A percentile compares a stretch with the other conserved stretches of the same genome.
Conservation (phyloP, 2,329 filamentous ascomycete genomes). For the Aspergillus pseudonomiae region DNA sequence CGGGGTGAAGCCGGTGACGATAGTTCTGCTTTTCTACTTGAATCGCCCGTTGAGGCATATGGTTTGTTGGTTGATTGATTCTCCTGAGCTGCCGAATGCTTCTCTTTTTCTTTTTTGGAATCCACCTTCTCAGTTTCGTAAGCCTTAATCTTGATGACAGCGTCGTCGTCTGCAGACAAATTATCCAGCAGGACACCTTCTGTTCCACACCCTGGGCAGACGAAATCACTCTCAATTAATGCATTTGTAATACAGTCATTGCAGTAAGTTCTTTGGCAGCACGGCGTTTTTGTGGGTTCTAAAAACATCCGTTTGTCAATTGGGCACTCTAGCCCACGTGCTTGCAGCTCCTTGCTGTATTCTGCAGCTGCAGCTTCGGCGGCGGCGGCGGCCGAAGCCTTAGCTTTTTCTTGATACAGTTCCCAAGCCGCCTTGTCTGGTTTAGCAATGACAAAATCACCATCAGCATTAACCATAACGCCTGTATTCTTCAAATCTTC, state of each 20-base stretch:
- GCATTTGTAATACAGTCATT: slow-evolving; percentile 99
- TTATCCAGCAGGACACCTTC: slow-evolving; percentile 94
- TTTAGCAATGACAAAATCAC: slow-evolving; percentile 95
- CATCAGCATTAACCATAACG: slow-evolving; percentile 96
- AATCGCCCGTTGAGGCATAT: slow-evolving; percentile 16
- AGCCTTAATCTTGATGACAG: slow-evolving; percentile 74
- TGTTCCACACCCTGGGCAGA: slow-evolving; percentile 88
- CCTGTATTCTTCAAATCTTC: slow-evolving; percentile 83
- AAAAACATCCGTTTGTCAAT: slow-evolving; percentile 98
- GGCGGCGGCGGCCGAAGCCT: slow-evolving; percentile 79
- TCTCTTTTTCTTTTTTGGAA: slow-evolving; percentile 48
- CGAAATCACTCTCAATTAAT: slow-evolving; percentile 96
- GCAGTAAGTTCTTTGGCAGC: slow-evolving; percentile 98
- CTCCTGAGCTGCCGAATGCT: slow-evolving; percentile 34
- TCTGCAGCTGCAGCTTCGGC: slow-evolving; percentile 76
- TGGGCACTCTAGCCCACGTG: slow-evolving; percentile 86
- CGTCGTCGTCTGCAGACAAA: slow-evolving; percentile 79
- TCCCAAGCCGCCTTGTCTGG: slow-evolving; percentile 97
- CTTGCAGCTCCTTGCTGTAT: slow-evolving; percentile 83
- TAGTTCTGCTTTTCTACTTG: slow-evolving; percentile 23
- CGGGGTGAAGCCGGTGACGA: slow-evolving; percentile 36
- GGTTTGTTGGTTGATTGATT: slow-evolving; percentile 22
- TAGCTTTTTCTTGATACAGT: slow-evolving; percentile 92
- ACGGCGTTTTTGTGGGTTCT: slow-evolving; percentile 98
- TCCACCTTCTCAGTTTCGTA: slow-evolving; percentile 63